Evolutionary conservation across 148 eudicot species (phyloP), one percentile per base, ranked within the genome.

Genomic region (Rhododendron molle): DNA sequence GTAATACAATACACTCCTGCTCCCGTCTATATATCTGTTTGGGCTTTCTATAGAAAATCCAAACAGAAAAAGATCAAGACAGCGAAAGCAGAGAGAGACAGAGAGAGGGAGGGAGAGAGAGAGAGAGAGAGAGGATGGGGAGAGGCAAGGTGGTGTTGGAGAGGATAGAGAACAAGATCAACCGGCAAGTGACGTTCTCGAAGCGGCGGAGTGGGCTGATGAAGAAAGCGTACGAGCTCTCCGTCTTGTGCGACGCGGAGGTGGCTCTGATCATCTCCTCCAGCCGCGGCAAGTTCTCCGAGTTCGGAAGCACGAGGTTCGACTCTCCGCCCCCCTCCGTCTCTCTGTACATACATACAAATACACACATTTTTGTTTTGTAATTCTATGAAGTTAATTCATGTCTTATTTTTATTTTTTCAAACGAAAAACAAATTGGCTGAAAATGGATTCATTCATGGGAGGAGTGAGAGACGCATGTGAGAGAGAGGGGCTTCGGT

Each of bases 151-250:
- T 74, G 47, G 78, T 74, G 78, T 20, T 74, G 47, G 78, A 74
- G 78, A 74, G 78, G 78, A 74, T 74, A 15, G 78, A 74, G 78
- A 74, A 74, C 78, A 74, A 74, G 78, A 38, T 74, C 78, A 74
- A 74, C 44, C 46, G 78, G 8, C 78, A 74, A 36, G 78, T 74
- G 11, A 34, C 78, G 44, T 74, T 74, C 10, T 74, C 78, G 44
- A 74, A 74, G 18, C 78, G 78, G n/a, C 40, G 78, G 47, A 74
- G 20, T 7, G 78, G 78, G 3, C 40, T 74, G 78, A 36, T 74
- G 44, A 74, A 74, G 78, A 74, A 74, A 74, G 78, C 78, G 7
- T 74, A 38, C 78, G 46, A 74, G 78, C 46, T 74, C 47, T 74
- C 78, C 40, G 46, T 74, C 23, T 18, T 74, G 44, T 74, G 78